Base-by-base conservation (phyloP, 1,284 basidiomycete genomes). In the Pseudozyma tsukubaensis region DNA sequence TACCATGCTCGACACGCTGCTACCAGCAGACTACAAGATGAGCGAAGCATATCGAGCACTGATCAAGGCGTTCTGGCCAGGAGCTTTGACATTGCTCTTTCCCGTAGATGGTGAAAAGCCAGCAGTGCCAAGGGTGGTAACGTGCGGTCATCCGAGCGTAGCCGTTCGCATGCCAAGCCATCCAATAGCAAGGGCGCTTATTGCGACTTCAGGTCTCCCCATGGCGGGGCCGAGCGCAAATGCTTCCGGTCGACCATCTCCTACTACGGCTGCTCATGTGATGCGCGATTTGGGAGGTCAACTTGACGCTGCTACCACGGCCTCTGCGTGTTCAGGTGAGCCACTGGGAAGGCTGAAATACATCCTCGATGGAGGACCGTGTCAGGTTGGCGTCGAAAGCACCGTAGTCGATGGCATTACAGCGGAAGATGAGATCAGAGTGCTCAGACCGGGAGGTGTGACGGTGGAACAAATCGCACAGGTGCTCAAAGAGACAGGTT, bases 221-320 rank as follows among this genome's bases (percentile, higher is more conserved):
- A 86, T 99, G 18, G 94, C 94, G 7, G 97, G 96, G 0, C 97
- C 97, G 0, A 96, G 93, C 65, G 97, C 97, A 34, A 99, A 99
- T 84, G 91, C 92, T 0, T 95, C 93, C 0, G 95, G 95, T 9
- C 91, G 93, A 76, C 97, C 97, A 1, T 94, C 92, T 77, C 96
- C 97, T 0, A 99, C 97, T 0, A 89, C 89, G n/a, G 94, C 94
- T 11, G 88, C 89, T 65, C 96, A 99, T 83, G 97, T 98, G 7
- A 84, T 88, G 54, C 87, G 88, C 43, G 96, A 99, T 83, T 87
- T 98, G 40, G 87, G 89, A 14, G 84, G 86, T 6, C 56, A 64
- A 37, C 90, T 90, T 45, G 78, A 84, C 11, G 71, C 57, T 79
- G 91, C 89, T 83, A 82, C n/a, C 35, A 12, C 19, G 35, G 16